Base-by-base conservation (phyloP, 2,329 filamentous ascomycete species). In the Fusarium burgessii region DNA sequence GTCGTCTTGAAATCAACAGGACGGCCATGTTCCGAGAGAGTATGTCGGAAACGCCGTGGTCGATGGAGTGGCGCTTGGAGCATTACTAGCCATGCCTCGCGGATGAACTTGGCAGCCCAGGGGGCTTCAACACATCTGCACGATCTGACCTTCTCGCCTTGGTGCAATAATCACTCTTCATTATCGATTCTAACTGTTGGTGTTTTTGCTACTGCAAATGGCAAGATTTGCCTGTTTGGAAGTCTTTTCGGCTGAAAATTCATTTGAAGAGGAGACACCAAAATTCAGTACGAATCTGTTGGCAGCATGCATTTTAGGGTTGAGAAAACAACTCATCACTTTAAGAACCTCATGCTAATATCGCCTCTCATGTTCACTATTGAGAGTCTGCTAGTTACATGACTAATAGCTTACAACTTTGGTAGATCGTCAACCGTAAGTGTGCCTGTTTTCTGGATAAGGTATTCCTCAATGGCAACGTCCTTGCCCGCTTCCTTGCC, bases 401-500 rank as follows among this genome's bases (percentile, higher is more conserved):
- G 8, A 12, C 20, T 23, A n/a, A 12, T 13, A 27, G 9, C 3
- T 27, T 5, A 52, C 17, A 52, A 17, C 33, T 52, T 38, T 5
- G 33, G 12, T 3, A 25, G 20, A 4, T 29, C 57, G 3, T 54
- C 63, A 5, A 70, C 7, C 1, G 60, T 58, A 3, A 70, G 7
- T 1, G 67, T 70, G 1, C 66, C 67, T 1, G 81, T 82, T 71
- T 84, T 84, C 2, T 80, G 81, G 17, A 83, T 77, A 6, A 84
- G 74, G 15, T 81, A 84, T 60, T 84, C 82, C 32, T 83, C 78
- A 14, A 84, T 77, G 0, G 82, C 82, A 10, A 82, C 77, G 25
- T 84, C 82, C 59, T 82, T 83, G 33, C 82, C 82, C 40, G 82
- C 43, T n/a, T 73, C 71, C 40, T 73, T 73, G 1, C 71, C 71